Evolutionary conservation across 768 basidiomycete species (phyloP).

Genomic region (Tricholomella constricta): DNA sequence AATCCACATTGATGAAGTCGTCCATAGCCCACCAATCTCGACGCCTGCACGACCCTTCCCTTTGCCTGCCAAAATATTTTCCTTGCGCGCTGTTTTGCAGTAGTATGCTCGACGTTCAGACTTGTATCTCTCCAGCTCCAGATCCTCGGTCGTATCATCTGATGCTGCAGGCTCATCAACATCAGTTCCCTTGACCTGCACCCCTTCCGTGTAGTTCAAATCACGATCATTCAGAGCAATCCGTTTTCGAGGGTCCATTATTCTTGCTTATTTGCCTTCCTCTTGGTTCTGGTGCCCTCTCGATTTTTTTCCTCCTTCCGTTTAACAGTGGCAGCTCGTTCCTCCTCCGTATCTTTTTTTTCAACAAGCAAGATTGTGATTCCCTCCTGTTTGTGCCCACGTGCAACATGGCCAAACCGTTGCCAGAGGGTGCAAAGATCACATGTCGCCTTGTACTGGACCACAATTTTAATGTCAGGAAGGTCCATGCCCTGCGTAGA

Average conservation of each 20-base stretch:
- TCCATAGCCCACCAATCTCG: slow-evolving; percentile 7
- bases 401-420: slow-evolving; percentile 31
- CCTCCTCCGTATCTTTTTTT: slow-evolving; percentile 26
- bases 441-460: slow-evolving; percentile 33
- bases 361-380: slow-evolving; percentile 29
- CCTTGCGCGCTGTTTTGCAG: not conserved
- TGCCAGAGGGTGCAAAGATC: slow-evolving; percentile 32
- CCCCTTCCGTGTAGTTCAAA: no score
- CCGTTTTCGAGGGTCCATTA: no score
- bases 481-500: slow-evolving; percentile 37
- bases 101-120: slow-evolving; percentile 1
- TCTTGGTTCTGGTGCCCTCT: not conserved
- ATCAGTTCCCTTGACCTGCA: not conserved
- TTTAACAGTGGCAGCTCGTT: slow-evolving; percentile 13
- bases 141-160: not conserved
- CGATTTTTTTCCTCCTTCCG: not conserved
- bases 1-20: slow-evolving; percentile 10
- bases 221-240: no score
- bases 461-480: slow-evolving; percentile 32
- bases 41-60: not conserved
- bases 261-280: not conserved
- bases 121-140: not conserved
- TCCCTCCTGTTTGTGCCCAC: slow-evolving; percentile 10
- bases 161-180: not conserved
- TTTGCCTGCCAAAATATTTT: not conserved